Evolutionary conservation across 345 rosid genomes (phyloP).

Genomic region (Rhizophora apiculata): DNA sequence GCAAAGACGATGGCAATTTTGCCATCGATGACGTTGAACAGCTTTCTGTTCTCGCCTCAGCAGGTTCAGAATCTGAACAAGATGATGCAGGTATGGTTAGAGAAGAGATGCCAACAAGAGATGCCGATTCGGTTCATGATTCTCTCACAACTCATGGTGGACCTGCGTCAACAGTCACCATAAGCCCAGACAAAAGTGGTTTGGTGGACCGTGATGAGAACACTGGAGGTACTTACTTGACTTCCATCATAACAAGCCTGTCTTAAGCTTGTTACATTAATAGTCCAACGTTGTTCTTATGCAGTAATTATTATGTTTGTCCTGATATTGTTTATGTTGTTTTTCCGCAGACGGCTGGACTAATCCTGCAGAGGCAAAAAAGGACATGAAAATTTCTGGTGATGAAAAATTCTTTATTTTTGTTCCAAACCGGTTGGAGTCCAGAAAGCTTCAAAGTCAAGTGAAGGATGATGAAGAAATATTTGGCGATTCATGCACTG

Average conservation of each 20-base stretch:
- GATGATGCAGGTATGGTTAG: constrained; percentile 19
- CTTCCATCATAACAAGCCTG: background rate
- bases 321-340: constrained; percentile 22
- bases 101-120: constrained; percentile 24
- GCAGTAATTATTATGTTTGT: background rate
- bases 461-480: constrained; percentile 48
- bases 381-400: constrained; percentile 14
- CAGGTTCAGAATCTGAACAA: constrained; percentile 45
- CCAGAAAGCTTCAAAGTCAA: constrained; percentile 30
- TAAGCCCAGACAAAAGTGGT: constrained; percentile 28
- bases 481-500: constrained; percentile 78
- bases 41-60: constrained; percentile 44
- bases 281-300: background rate
- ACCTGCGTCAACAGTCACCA: constrained; percentile 33
- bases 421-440: constrained; percentile 30
- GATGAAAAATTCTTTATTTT: constrained; percentile 32
- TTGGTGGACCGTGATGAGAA: constrained; percentile 38
- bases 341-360: constrained; percentile 12
- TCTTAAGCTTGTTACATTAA: background rate
- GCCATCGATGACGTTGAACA: constrained; percentile 39
- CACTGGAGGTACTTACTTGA: constrained; percentile 32
- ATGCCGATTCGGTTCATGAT: constrained; percentile 22
- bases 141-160: constrained; percentile 27
- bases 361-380: constrained; percentile 12
- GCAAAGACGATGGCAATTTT: constrained; percentile 8